Evolutionary conservation across 768 basidiomycete genomes (phyloP), one percentile per base, ranked within the genome.

Genomic region (Pleurotus sapidus): DNA sequence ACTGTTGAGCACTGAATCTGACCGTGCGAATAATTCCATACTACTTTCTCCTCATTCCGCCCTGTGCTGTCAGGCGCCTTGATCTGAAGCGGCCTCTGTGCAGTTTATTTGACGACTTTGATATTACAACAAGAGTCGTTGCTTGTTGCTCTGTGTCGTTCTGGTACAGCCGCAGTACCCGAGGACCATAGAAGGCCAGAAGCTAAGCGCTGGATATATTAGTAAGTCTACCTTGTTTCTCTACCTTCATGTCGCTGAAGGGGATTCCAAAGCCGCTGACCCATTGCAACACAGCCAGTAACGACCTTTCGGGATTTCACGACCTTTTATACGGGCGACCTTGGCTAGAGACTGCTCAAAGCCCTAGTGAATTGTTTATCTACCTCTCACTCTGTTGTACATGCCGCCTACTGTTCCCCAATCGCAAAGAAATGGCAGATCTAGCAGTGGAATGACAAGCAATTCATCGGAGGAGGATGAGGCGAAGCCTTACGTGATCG

Each of bases 401-500:
- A 54, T 54, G 51, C 51, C 51, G 51, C 51, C 51, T 42, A n/a
- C 24, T 49, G 49, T 37, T n/a, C 51, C 46, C 14, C 18, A 39
- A 54, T 40, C 24, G 20, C 37, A 54, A n/a, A 20, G 38, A 40
- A 54, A 40, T 42, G 51, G 38, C 15, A 54, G 27, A 37, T 54
- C 51, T 42, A 54, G 38, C 51, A 40, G 12, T 54, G 51, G 37
- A 43, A 54, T 54, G 51, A 54, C 51, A 25, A 42, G n/a, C 61
- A 67, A 64, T 60, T 49, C 27, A 15, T 57, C 63, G 14, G 87
- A 89, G 57, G 87, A 90, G 59, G 84, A 89, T 59, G 88, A 92
- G 61, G 77, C 84, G 46, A 81, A 76, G 62, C 91, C 91, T 24
- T 93, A 93, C 65, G 79, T 93, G 61, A 84, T 93, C 59, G 84